A percentile compares a stretch with the other conserved stretches of the same genome.
Conservation (phyloP, 306 rosid genomes). For the Lathyrus sativus region DNA sequence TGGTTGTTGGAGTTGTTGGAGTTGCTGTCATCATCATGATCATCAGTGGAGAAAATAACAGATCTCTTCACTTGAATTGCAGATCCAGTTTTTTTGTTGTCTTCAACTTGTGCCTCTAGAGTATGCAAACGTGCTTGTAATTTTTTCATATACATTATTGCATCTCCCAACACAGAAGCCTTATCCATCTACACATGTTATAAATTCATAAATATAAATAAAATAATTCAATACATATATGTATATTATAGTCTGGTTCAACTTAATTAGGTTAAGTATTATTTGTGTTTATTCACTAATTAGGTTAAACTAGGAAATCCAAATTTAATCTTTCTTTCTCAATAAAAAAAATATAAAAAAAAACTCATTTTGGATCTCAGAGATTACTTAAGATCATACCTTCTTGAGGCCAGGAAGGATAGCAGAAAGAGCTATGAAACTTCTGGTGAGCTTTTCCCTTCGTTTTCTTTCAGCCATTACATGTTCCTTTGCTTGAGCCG, state of each 20-base stretch:
- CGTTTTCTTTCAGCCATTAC: conserved; percentile 79
- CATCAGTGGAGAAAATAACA: conserved; percentile 29
- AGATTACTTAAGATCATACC: conserved; percentile 37
- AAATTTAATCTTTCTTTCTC: no score
- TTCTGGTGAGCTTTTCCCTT: conserved; percentile 81
- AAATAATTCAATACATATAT: not conserved
- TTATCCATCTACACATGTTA: conserved; percentile 68
- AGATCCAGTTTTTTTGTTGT: conserved; percentile 52
- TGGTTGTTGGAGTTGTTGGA: conserved; percentile 39
- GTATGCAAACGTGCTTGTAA: conserved; percentile 57
- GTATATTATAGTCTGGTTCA: no score
- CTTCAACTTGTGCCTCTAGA: conserved; percentile 56
- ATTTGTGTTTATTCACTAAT: not conserved
- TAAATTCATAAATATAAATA: not conserved
- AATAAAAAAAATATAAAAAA: no score
- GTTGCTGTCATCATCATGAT: conserved; percentile 26
- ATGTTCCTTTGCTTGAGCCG: conserved; percentile 68
- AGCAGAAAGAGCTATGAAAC: conserved; percentile 82
- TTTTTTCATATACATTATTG: conserved; percentile 61
- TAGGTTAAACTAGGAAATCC: not conserved
- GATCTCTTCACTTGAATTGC: conserved; percentile 53
- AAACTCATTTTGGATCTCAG: no score
- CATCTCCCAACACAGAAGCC: conserved; percentile 86
- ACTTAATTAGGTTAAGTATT: not conserved
- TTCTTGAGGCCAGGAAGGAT: conserved; percentile 83